Evolutionary conservation across 441 rosid genomes (phyloP).

Genomic region (Euphorbia celastroides): DNA sequence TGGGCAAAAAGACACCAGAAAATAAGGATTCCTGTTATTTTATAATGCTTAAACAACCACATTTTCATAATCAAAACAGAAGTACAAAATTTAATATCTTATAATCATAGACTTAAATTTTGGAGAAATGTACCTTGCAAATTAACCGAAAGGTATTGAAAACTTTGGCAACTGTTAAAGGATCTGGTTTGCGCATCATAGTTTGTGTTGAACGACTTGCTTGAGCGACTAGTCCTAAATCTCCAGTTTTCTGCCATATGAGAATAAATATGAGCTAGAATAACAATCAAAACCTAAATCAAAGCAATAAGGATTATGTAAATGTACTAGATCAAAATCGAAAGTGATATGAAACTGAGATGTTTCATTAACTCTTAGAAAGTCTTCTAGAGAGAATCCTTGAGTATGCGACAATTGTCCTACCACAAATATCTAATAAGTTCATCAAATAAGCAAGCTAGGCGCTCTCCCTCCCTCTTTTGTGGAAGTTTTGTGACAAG

Average conservation of each 20-base stretch:
- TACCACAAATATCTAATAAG: not conserved
- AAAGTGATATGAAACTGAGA: not conserved
- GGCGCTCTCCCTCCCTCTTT: not conserved
- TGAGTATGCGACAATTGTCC: not conserved
- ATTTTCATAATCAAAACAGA: not conserved
- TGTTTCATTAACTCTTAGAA: not conserved
- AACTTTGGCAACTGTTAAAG: constrained; percentile 73
- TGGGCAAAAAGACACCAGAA: not conserved
- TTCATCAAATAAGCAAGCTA: not conserved
- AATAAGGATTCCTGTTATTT: not conserved
- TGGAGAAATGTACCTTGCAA: constrained; percentile 57
- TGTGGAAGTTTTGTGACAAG: not conserved
- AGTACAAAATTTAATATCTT: not conserved
- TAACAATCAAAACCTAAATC: not conserved
- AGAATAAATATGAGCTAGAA: constrained; percentile 1
- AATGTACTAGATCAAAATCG: not conserved
- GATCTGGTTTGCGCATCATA: constrained; percentile 80
- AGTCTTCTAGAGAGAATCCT: not conserved
- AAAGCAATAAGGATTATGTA: not conserved
- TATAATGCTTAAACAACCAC: not conserved
- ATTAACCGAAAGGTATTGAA: constrained; percentile 63
- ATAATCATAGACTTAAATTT: not conserved
- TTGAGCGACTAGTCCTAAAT: constrained; percentile 90
- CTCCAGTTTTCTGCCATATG: constrained; percentile 62
- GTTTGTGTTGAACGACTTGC: constrained; percentile 88